Conservation (phyloP, 352 stramenopile genomes). For the Pythium rhizo-oryzae region DNA sequence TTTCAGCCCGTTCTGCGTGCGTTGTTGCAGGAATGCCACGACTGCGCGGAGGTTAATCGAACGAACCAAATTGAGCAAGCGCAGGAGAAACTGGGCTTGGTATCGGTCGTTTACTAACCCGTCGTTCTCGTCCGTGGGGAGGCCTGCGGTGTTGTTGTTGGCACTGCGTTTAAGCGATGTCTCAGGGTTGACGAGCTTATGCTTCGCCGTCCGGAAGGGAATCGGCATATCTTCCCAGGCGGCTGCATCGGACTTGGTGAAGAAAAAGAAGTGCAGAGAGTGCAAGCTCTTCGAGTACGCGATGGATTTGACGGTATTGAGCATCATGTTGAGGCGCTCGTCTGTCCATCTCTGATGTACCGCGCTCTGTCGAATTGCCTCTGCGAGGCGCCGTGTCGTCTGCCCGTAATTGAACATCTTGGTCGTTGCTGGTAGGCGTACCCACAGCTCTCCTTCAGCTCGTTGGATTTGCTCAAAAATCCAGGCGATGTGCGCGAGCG, state of each 20-base stretch:
- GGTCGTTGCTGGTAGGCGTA: not conserved
- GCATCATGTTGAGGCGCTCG: not conserved
- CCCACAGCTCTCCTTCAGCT: constrained; percentile 14
- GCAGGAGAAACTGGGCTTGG: constrained; percentile 4
- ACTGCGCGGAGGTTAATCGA: not conserved
- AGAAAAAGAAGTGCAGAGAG: constrained; percentile 21
- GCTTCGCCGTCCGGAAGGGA: constrained; percentile 1
- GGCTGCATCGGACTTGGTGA: not conserved
- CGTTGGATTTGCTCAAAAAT: constrained; percentile 5
- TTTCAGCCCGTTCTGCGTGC: constrained; percentile 1
- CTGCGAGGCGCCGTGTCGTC: not conserved
- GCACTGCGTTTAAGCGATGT: not conserved
- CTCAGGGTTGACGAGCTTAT: constrained; percentile 6
- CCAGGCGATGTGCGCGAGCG: not conserved
- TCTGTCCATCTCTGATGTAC: constrained; percentile 2
- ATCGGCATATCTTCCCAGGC: constrained; percentile 8
- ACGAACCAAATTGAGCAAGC: constrained; percentile 9
- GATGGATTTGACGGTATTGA: constrained; percentile 6
- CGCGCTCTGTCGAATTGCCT: not conserved
- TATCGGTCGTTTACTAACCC: no score
- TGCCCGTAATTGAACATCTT: constrained; percentile 18
- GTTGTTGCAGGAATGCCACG: not conserved
- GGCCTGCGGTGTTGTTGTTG: not conserved
- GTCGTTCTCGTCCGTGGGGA: not conserved
- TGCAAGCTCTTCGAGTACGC: constrained; percentile 7